These are phyloP conservation scores for Alternaria rosae DNA, from an alignment of 2,329 filamentous ascomycete genomes.

Conservation along the genomic window DNA sequence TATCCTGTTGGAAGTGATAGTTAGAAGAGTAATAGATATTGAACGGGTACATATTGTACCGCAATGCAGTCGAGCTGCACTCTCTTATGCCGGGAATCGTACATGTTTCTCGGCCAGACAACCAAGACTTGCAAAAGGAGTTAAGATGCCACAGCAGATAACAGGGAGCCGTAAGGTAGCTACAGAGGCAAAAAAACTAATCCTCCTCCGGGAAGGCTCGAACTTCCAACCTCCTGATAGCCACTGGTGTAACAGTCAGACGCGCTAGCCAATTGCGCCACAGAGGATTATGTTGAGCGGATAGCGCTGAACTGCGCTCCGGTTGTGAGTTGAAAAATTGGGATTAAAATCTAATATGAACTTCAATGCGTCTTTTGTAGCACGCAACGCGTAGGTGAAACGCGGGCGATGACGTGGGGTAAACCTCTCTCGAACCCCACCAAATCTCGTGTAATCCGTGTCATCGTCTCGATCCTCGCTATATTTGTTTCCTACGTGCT, in stretches of 20 bases:
- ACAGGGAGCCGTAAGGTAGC: background rate
- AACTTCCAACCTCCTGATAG: conserved; percentile 37
- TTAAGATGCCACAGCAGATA: background rate
- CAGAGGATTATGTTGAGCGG: conserved; percentile 36
- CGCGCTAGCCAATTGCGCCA: conserved; percentile 64
- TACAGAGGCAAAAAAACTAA: conserved; percentile 16
- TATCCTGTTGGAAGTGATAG: background rate
- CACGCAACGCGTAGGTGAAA: background rate
- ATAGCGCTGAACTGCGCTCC: conserved; percentile 12
- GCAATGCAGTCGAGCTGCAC: background rate
- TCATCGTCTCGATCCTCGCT: background rate
- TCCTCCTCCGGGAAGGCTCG: conserved; percentile 38
- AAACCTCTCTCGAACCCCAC: background rate
- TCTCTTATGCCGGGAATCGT: background rate
- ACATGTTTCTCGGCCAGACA: background rate
- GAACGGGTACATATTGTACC: background rate
- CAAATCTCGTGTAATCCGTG: background rate
- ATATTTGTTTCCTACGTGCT: background rate
- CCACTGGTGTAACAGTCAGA: conserved; percentile 61
- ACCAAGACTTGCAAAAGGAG: background rate
- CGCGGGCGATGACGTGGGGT: background rate
- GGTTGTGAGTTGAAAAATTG: conserved; percentile 10
- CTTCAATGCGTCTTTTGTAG: rapidly evolving
- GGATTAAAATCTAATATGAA: background rate
- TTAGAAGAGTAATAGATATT: background rate